Evolutionary conservation across 1,284 basidiomycete genomes (phyloP).

Genomic region (Exobasidium rhododendri): DNA sequence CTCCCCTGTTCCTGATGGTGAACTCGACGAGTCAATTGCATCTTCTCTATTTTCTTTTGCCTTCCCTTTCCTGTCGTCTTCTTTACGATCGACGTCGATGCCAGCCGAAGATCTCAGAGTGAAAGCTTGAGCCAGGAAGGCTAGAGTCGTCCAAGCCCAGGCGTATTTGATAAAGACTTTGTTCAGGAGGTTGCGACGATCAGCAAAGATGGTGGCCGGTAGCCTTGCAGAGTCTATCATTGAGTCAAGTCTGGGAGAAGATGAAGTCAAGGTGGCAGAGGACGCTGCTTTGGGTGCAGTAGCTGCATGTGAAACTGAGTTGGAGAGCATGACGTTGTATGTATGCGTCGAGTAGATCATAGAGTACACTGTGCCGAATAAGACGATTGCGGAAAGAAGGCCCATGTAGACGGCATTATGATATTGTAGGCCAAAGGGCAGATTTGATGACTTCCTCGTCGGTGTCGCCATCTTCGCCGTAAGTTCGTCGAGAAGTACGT

Average conservation of each 20-base stretch:
- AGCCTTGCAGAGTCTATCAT: conserved; percentile 8
- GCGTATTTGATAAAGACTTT: conserved; percentile 81
- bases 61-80: conserved; percentile 7
- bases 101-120: conserved; percentile 21
- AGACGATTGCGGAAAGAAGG: conserved; percentile 57
- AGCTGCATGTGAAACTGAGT: conserved; percentile 22
- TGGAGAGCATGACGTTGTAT: conserved; percentile 36
- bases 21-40: not conserved
- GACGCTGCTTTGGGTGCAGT: conserved; percentile 58
- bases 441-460: not conserved
- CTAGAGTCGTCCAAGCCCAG: conserved; percentile 76
- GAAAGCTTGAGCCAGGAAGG: conserved; percentile 20
- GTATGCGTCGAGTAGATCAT: conserved; percentile 60
- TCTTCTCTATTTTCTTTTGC: not conserved
- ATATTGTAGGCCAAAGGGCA: conserved; percentile 7
- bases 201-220: conserved; percentile 63
- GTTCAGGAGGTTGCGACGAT: conserved; percentile 78
- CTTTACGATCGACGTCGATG: conserved; percentile 14
- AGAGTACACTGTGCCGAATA: conserved; percentile 62
- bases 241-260: not conserved
- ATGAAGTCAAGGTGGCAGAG: conserved; percentile 59
- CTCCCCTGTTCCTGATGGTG: not conserved
- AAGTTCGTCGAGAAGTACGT: no score
- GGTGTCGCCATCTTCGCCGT: not conserved
- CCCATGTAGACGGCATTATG: conserved; percentile 33